Base-by-base conservation (phyloP, 768 basidiomycete genomes). In the Sarcodon aspratus region DNA sequence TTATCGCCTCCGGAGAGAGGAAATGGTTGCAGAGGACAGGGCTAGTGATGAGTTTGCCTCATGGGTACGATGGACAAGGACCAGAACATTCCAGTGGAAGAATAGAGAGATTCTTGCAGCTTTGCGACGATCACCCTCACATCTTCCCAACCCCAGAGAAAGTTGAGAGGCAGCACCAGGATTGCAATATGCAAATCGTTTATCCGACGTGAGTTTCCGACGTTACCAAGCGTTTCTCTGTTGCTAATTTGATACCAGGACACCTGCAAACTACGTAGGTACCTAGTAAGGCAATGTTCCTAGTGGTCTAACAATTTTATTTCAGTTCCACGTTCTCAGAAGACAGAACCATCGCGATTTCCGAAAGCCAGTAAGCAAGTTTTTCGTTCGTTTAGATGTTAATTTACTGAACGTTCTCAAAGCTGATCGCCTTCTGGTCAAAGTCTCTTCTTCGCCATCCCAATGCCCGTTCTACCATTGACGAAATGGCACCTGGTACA, bases 181-280 rank as follows among this genome's bases (percentile, higher is more conserved):
- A 99, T 64, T 96, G 94, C 68, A 99, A 98, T 63, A 91, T 98
- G 90, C 96, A 98, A 69, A 85, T 99, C 55, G 91, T 95, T 31
- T 98, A 98, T 68, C 89, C 93, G 5, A 93, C 93, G 85, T 88
- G 61, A 65, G 85, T 74, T 35, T 8, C 17, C 11, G 12, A 44
- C 21, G 9, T 42, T 31, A 0, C 40, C 17, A 33, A 8, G 36
- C 2, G 31, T 49, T 50, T 21, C 50, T 11, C 31, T 27, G 21
- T 36, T 44, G 38, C 38, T 32, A 44, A 47, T 3, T 34, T 40
- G n/a, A 6, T 44, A 46, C 5, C 52, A 89, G 87, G 21, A 95
- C 95, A 0, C 94, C 96, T 7, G 87, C 93, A 46, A 97, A 95
- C 74, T 95, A 95, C 65, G 83, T 85, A 61, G 54, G 75, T 62